These are phyloP conservation scores for Aspergillus pseudonomiae DNA, from an alignment of 2,329 filamentous ascomycete genomes.

Conservation along the genomic window DNA sequence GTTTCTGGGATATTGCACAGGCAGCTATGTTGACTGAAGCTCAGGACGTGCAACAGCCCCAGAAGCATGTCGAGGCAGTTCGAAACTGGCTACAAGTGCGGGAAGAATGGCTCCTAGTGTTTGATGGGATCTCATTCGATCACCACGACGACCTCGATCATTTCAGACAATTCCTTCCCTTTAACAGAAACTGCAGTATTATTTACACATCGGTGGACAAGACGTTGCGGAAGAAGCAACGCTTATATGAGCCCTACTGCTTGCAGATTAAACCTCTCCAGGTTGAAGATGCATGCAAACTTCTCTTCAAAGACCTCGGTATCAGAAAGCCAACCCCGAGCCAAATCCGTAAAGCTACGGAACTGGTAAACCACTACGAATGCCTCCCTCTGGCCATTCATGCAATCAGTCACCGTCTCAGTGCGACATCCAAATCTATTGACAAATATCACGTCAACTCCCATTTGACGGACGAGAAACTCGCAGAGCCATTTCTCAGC, in stretches of 20 bases:
- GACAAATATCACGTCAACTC: constrained; percentile 61
- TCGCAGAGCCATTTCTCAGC: constrained; percentile 52
- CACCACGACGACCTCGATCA: constrained; percentile 53
- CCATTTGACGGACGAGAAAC: constrained; percentile 59
- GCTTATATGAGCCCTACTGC: constrained; percentile 62
- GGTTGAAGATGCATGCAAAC: constrained; percentile 59
- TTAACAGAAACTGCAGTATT: constrained; percentile 63
- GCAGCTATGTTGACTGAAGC: constrained; percentile 55
- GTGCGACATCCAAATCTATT: constrained; percentile 63
- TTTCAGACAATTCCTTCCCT: constrained; percentile 65
- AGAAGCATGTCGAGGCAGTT: constrained; percentile 60
- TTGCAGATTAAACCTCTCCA: constrained; percentile 60
- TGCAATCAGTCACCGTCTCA: constrained; percentile 64
- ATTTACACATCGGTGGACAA: constrained; percentile 70
- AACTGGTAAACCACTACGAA: constrained; percentile 66
- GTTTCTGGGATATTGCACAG: constrained; percentile 68
- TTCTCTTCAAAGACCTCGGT: constrained; percentile 66
- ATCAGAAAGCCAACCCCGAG: constrained; percentile 59
- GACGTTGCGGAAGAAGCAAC: constrained; percentile 57
- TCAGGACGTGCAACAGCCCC: constrained; percentile 41
- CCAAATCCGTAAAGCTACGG: constrained; percentile 60
- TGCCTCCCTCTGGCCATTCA: constrained; percentile 70
- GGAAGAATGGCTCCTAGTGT: constrained; percentile 67
- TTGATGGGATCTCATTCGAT: constrained; percentile 68
- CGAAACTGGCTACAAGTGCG: constrained; percentile 63